Evolutionary conservation across 768 basidiomycete species (phyloP).

Genomic region (Suillus plorans): DNA sequence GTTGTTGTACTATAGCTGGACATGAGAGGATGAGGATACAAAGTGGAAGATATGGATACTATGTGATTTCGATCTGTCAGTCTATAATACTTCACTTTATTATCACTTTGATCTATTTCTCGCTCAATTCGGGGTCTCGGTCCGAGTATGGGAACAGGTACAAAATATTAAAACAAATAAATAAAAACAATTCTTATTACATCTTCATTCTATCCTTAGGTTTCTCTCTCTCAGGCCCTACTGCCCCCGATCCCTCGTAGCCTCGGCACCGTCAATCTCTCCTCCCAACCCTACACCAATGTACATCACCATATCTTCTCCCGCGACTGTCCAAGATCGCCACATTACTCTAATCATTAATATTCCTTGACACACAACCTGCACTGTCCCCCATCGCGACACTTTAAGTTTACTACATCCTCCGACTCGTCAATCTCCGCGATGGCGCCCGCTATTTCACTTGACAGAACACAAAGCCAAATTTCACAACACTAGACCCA

Average conservation of each 20-base stretch:
- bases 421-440: not conserved
- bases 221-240: not conserved
- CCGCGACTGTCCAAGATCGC: not conserved
- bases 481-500: not conserved
- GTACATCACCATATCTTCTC: not conserved
- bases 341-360: not conserved
- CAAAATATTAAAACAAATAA: not conserved
- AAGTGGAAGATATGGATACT: not conserved
- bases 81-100: conserved; percentile 8
- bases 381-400: not conserved
- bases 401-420: not conserved
- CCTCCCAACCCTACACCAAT: not conserved
- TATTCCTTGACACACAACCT: not conserved
- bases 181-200: conserved; percentile 1
- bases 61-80: not conserved
- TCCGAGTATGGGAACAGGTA: conserved; percentile 29
- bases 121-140: conserved; percentile 29
- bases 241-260: not conserved
- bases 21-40: conserved; percentile 13
- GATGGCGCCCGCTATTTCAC: not conserved
- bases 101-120: not conserved
- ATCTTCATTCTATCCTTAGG: not conserved
- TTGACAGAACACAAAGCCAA: conserved; percentile 1
- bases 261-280: conserved; percentile 2
- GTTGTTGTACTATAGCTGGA: conserved; percentile 27